phyloP scores from a whole-genome alignment of 306 rosid genomes.

The Ziziphus jujuba region DNA sequence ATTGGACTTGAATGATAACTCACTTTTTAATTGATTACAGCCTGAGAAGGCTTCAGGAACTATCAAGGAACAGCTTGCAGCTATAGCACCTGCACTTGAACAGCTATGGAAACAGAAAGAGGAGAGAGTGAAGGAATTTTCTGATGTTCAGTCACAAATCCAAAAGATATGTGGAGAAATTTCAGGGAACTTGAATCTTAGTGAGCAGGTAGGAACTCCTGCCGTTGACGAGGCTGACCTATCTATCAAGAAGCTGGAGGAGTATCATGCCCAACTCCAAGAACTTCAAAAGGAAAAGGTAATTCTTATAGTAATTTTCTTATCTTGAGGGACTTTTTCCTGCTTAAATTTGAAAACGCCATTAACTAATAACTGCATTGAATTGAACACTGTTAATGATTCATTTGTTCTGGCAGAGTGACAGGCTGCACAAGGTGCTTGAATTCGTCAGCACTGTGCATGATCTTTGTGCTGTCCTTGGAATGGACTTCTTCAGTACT shows the following conservation, averaged over 20 bases:
- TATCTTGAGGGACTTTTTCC: slow-evolving; percentile 9
- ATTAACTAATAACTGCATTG: slow-evolving; percentile 14
- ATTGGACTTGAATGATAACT: neutral
- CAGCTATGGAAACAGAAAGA: slow-evolving; percentile 90
- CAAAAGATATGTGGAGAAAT: slow-evolving; percentile 95
- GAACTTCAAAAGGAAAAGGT: slow-evolving; percentile 99
- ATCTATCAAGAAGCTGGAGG: slow-evolving; percentile 81
- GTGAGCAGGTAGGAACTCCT: slow-evolving; percentile 44
- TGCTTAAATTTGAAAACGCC: slow-evolving; percentile 13
- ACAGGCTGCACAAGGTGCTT: slow-evolving; percentile 84
- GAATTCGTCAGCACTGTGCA: slow-evolving; percentile 88
- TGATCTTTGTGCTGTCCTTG: slow-evolving; percentile 96
- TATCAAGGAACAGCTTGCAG: slow-evolving; percentile 69
- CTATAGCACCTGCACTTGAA: slow-evolving; percentile 88
- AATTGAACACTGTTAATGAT: slow-evolving; percentile 25
- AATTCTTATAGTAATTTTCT: slow-evolving; percentile 17
- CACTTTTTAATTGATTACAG: slow-evolving; percentile 28
- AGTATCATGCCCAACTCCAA: slow-evolving; percentile 85
- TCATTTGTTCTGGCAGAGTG: slow-evolving; percentile 60
- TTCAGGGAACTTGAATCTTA: slow-evolving; percentile 62
- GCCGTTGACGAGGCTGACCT: slow-evolving; percentile 77
- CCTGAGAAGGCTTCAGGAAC: slow-evolving; percentile 57
- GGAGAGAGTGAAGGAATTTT: slow-evolving; percentile 82
- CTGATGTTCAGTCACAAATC: slow-evolving; percentile 85
- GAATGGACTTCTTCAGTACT: slow-evolving; percentile 91